Conservation (phyloP, 2,329 filamentous ascomycete genomes). For the Aspergillus phoenicis region DNA sequence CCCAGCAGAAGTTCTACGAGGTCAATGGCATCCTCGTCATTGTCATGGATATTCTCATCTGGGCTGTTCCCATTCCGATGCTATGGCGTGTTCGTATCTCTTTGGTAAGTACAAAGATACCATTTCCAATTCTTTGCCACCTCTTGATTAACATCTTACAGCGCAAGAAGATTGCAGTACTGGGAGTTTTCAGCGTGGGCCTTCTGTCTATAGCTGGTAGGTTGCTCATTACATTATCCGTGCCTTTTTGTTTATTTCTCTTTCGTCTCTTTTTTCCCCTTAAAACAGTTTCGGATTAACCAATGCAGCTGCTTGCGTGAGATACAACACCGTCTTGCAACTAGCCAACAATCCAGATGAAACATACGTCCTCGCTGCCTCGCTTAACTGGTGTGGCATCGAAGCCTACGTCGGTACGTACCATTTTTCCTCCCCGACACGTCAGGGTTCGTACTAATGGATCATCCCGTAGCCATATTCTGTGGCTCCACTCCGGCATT, state of each 20-base stretch:
- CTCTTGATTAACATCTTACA: background rate
- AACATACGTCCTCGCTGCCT: slow-evolving; percentile 21
- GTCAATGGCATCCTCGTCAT: slow-evolving; percentile 22
- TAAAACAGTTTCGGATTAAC: background rate
- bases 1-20: slow-evolving; percentile 21
- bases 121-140: background rate
- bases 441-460: background rate
- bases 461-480: slow-evolving; percentile 16
- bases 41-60: slow-evolving; percentile 20
- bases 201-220: slow-evolving; percentile 18
- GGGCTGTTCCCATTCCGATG: slow-evolving; percentile 20
- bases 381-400: slow-evolving; percentile 23
- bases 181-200: slow-evolving; percentile 18
- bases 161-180: slow-evolving; percentile 18
- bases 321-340: slow-evolving; percentile 19
- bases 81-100: slow-evolving; percentile 16
- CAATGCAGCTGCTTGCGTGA: slow-evolving; percentile 17
- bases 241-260: too few relatives aligned
- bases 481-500: slow-evolving; percentile 20
- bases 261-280: background rate
- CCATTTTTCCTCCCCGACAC: too few relatives aligned
- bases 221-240: too few relatives aligned
- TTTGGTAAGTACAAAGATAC: background rate
- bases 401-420: slow-evolving; percentile 20
- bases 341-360: slow-evolving; percentile 14